phyloP scores from a whole-genome alignment of 1,139 yeast genomes.

The Zygosaccharomyces sapae region DNA sequence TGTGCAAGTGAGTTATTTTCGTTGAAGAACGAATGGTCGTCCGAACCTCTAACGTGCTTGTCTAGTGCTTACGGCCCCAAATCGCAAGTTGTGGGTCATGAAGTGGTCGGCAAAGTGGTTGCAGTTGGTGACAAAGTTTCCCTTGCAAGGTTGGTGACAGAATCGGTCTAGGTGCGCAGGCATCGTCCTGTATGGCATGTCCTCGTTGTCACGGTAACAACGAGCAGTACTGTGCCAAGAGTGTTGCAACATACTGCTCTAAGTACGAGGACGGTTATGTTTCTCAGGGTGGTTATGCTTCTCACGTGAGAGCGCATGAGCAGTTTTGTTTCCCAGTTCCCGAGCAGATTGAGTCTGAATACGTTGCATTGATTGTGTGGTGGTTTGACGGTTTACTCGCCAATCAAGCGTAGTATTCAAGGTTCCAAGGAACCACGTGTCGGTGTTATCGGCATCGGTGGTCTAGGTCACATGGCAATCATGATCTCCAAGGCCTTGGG shows the following conservation, averaged over 20 bases:
- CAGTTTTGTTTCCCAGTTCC: conserved; percentile 49
- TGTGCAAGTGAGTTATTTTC: conserved; percentile 46
- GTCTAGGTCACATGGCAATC: conserved; percentile 58
- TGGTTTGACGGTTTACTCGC: conserved; percentile 51
- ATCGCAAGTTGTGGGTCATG: conserved; percentile 29
- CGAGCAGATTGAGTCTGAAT: conserved; percentile 40
- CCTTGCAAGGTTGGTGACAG: conserved; percentile 44
- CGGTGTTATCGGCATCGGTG: conserved; percentile 58
- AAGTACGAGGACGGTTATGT: conserved; percentile 44
- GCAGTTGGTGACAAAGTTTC: conserved; percentile 40
- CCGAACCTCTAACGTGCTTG: conserved; percentile 37
- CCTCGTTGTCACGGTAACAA: conserved; percentile 42
- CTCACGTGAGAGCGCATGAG: conserved; percentile 47
- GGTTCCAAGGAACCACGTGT: conserved; percentile 43
- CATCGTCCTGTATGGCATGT: conserved; percentile 46
- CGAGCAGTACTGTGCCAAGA: conserved; percentile 46
- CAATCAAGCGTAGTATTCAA: conserved; percentile 42
- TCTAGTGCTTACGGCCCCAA: conserved; percentile 18
- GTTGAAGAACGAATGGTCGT: conserved; percentile 37
- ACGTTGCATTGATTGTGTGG: conserved; percentile 52
- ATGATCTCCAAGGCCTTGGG: conserved; percentile 56
- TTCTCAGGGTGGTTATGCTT: conserved; percentile 54
- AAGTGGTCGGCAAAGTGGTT: conserved; percentile 48
- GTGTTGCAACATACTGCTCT: conserved; percentile 44
- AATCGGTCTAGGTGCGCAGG: conserved; percentile 53